Base-by-base conservation (phyloP, 257 asterid species). In the Knoxia roxburghii region DNA sequence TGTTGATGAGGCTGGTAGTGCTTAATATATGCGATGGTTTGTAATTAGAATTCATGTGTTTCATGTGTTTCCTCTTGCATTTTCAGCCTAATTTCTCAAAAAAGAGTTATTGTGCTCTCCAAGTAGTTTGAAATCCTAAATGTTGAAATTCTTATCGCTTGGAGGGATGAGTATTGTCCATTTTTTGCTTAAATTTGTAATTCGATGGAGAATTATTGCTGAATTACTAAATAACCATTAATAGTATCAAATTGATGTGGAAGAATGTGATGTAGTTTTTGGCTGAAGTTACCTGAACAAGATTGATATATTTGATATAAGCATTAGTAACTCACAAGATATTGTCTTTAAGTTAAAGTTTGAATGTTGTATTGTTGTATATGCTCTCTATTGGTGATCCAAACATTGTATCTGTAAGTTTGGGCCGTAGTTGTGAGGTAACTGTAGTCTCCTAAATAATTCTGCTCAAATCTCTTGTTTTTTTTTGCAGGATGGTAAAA, bases 401-500 rank as follows among this genome's bases (percentile, higher is more conserved):
- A 0, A 48, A 48, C 2, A 12, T 15, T 54, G 13, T 18, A 27
- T 29, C 24, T 30, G 9, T 57, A 12, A 64, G 17, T 45, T 10
- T 17, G 57, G 21, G 45, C 43, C 30, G 11, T 15, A 3, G 45
- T 10, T 33, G 43, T 11, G 27, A 64, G 20, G 2, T 48, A 48
- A 14, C 41, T 4, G 9, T 29, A 48, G 32, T 32, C 41, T 33
- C 15, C 46, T 3, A 3, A 20, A 20, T 26, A 5, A 5, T 24
- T 39, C 14, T 30, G 18, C 35, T 51, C 8, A 4, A 61, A 62
- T 20, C 24, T 7, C 9, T 65, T 61, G 23, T 6, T 23, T 43
- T 26, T 63, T 33, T 59, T 58, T 79, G 70, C 54, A 94, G 99
- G 97, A 94, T 66, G 99, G 99, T 6, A 90, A 94, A 72, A 94